These are phyloP conservation scores for Pseudognaphalium luteoalbum DNA, from an alignment of 129 eudicot species.

Conservation along the genomic window DNA sequence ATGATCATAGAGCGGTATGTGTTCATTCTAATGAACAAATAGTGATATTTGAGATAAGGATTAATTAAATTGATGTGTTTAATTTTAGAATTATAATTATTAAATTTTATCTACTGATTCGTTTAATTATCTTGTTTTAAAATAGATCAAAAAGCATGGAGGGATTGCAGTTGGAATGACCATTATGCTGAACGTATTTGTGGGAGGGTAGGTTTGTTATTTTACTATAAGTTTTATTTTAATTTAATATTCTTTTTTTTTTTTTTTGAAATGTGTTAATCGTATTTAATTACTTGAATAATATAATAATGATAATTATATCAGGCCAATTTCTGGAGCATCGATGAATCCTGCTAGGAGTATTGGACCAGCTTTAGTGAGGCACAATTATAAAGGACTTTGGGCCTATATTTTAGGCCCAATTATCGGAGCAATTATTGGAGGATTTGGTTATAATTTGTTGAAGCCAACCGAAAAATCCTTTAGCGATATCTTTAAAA, in stretches of 20 bases:
- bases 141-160: constrained; percentile 55
- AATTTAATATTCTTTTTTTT: neutral
- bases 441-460: constrained; percentile 59
- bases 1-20: constrained; percentile 71
- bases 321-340: constrained; percentile 88
- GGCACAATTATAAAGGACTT: constrained; percentile 43
- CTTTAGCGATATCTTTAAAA: constrained; percentile 33
- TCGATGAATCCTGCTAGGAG: constrained; percentile 98
- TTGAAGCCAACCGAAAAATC: constrained; percentile 50
- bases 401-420: constrained; percentile 83
- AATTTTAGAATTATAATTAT: neutral
- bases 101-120: neutral
- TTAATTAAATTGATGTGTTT: neutral
- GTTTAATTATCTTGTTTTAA: neutral
- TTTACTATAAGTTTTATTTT: too few relatives aligned
- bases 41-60: neutral
- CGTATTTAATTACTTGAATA: neutral
- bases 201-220: constrained; percentile 57
- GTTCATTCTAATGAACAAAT: neutral
- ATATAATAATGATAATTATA: too few relatives aligned
- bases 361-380: constrained; percentile 84
- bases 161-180: constrained; percentile 89
- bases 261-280: neutral
- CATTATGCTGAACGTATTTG: constrained; percentile 68
- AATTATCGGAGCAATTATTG: constrained; percentile 51